A percentile compares a stretch with the other conserved stretches of the same genome.
phyloP scores from a whole-genome alignment of 225 moss, liverwort and hornwort genomes.

The Marchantia polymorpha region DNA sequence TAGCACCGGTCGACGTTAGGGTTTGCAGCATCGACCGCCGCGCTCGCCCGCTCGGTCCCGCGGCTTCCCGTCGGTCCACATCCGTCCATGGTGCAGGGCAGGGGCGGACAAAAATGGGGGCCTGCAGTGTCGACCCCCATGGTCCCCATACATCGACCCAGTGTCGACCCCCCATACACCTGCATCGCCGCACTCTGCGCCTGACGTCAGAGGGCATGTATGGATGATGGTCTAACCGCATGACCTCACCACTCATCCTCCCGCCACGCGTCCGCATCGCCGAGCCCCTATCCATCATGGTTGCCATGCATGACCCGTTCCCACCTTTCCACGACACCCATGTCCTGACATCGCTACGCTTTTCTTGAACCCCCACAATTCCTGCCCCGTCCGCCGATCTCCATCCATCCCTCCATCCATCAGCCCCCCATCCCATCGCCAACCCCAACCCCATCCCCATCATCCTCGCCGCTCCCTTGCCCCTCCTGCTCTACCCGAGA shows the following conservation, averaged over 20 bases:
- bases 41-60: too few relatives aligned
- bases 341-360: constrained; percentile 8
- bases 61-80: too few relatives aligned
- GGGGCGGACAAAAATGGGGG: too few relatives aligned
- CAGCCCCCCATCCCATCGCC: not conserved
- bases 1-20: too few relatives aligned
- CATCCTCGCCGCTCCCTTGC: not conserved
- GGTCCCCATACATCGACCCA: not conserved
- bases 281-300: not conserved
- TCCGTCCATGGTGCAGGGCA: too few relatives aligned
- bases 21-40: too few relatives aligned
- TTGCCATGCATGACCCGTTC: not conserved
- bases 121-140: not conserved
- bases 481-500: not conserved
- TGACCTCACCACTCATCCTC: not conserved
- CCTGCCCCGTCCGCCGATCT: not conserved
- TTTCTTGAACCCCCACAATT: not conserved
- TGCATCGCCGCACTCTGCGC: not conserved
- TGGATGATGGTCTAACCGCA: not conserved
- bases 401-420: not conserved
- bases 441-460: not conserved
- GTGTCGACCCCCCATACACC: not conserved
- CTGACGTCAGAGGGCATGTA: not conserved
- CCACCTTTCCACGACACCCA: constrained; percentile 15
- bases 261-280: not conserved